Evolutionary conservation across 2,329 filamentous ascomycete genomes (phyloP).

Genomic region (Fusarium drepaniforme): DNA sequence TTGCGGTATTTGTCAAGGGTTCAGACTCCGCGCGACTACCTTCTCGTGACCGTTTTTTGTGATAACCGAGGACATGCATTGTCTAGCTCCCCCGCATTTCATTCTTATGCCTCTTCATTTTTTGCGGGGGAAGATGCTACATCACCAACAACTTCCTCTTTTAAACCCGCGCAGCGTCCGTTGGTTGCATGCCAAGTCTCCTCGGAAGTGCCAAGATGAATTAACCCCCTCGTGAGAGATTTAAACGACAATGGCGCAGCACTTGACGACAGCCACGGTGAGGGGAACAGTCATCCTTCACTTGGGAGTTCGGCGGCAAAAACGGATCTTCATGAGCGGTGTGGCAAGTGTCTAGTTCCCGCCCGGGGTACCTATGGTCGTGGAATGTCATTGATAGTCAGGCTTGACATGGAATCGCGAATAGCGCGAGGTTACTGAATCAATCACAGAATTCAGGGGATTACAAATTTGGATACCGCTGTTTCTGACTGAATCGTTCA

Average conservation of each 20-base stretch:
- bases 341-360: constrained; percentile 3
- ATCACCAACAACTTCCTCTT: neutral
- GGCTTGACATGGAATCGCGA: neutral
- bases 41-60: constrained; percentile 21
- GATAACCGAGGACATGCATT: neutral
- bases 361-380: neutral
- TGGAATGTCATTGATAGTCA: constrained; percentile 1
- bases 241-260: constrained; percentile 6
- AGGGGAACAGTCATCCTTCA: too few relatives aligned
- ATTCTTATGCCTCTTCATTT: neutral
- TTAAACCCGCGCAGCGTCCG: constrained; percentile 16
- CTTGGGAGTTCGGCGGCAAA: neutral
- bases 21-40: constrained; percentile 10
- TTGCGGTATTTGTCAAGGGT: too few relatives aligned
- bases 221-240: neutral
- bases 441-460: neutral
- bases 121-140: constrained; percentile 14
- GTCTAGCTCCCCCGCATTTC: neutral
- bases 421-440: neutral
- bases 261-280: constrained; percentile 8
- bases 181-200: constrained; percentile 12
- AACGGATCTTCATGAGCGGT: constrained; percentile 2
- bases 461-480: neutral
- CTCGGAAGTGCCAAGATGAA: constrained; percentile 19
- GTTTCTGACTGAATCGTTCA: neutral